These are phyloP conservation scores for Penicillium sp. DNA, from an alignment of 2,329 filamentous ascomycete genomes.

Conservation along the genomic window DNA sequence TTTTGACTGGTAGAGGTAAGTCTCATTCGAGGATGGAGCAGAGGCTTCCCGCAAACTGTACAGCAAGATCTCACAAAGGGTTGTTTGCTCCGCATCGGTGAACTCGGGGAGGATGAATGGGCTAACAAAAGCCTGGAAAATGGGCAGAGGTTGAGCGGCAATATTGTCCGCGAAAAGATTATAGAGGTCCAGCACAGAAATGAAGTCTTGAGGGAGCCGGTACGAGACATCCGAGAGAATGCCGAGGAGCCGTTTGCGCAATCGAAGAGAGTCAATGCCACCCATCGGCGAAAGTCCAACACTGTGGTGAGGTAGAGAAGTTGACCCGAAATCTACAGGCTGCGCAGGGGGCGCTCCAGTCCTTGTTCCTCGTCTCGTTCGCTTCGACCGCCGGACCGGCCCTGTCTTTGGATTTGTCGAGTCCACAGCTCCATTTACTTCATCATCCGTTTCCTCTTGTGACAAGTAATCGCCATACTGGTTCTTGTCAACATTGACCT, in stretches of 20 bases:
- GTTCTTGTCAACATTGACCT: conserved; percentile 48
- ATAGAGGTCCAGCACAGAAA: conserved; percentile 41
- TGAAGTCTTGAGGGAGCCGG: conserved; percentile 36
- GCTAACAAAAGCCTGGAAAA: conserved; percentile 48
- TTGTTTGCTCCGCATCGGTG: conserved; percentile 42
- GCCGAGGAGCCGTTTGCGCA: conserved; percentile 47
- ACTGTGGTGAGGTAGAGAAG: conserved; percentile 13
- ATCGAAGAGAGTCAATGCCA: conserved; percentile 38
- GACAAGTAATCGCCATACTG: conserved; percentile 48
- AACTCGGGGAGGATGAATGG: conserved; percentile 46
- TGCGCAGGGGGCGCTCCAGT: conserved; percentile 1
- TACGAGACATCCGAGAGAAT: conserved; percentile 43
- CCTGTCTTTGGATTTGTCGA: conserved; percentile 7
- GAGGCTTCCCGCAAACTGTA: conserved; percentile 49
- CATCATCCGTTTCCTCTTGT: conserved; percentile 37
- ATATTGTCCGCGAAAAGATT: conserved; percentile 49
- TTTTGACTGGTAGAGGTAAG: conserved; percentile 49
- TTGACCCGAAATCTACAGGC: conserved; percentile 1
- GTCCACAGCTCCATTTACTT: conserved; percentile 25
- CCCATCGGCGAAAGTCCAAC: conserved; percentile 36
- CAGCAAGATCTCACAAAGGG: conserved; percentile 56
- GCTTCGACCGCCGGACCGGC: conserved; percentile 32
- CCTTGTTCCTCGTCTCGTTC: conserved; percentile 32
- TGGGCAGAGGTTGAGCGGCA: conserved; percentile 44
- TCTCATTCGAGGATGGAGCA: conserved; percentile 39